Evolutionary conservation across 768 basidiomycete genomes (phyloP).

Genomic region (Leccinum ochraceum): DNA sequence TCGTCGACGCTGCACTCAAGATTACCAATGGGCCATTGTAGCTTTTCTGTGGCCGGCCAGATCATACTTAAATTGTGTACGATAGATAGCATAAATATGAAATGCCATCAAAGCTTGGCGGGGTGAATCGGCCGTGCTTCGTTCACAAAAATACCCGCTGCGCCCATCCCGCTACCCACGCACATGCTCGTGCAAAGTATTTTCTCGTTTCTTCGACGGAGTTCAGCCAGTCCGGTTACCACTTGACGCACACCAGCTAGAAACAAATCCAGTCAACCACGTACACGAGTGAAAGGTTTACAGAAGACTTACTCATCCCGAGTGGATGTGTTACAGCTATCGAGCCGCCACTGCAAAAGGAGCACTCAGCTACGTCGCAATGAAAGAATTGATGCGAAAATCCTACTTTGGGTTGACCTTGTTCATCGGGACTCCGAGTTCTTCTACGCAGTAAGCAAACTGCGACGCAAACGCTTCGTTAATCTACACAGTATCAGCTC

Average conservation of each 20-base stretch:
- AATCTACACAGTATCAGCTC: constrained; percentile 46
- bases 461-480: constrained; percentile 94
- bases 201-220: too few relatives aligned
- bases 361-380: constrained; percentile 1
- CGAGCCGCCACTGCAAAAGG: constrained; percentile 65
- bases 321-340: constrained; percentile 83
- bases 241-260: too few relatives aligned
- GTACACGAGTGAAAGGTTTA: neutral
- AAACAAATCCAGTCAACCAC: too few relatives aligned
- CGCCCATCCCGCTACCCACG: too few relatives aligned
- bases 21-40: neutral
- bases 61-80: neutral
- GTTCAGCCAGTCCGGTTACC: too few relatives aligned
- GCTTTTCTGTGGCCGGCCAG: neutral
- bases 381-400: neutral
- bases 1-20: constrained; percentile 58
- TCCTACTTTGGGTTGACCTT: constrained; percentile 86
- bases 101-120: constrained; percentile 27
- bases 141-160: too few relatives aligned
- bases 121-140: neutral
- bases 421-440: constrained; percentile 70
- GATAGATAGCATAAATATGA: constrained; percentile 1
- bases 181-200: too few relatives aligned
- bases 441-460: constrained; percentile 88
- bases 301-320: constrained; percentile 68